phyloP scores from a whole-genome alignment of 2,329 filamentous ascomycete genomes.

The Stemphylium lycopersici region DNA sequence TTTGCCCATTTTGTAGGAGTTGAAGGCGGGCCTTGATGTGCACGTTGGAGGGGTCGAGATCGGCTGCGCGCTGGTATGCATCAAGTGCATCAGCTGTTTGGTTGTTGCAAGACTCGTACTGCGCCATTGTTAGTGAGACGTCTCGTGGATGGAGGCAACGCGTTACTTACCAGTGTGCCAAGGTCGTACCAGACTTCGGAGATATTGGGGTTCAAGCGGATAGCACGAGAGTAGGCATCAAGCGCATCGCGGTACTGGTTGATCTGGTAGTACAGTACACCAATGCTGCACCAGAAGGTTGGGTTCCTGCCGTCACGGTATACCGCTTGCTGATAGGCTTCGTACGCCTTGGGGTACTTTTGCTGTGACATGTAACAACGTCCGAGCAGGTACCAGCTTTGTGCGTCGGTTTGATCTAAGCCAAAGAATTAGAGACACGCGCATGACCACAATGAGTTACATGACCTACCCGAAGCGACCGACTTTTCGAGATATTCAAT shows the following conservation, averaged over 20 bases:
- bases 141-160: not conserved
- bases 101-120: conserved; percentile 99
- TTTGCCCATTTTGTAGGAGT: conserved; percentile 80
- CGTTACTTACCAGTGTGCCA: conserved; percentile 80
- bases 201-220: conserved; percentile 95
- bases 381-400: conserved; percentile 98
- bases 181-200: conserved; percentile 99
- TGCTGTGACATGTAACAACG: conserved; percentile 99
- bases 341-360: conserved; percentile 98
- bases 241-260: conserved; percentile 98
- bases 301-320: conserved; percentile 97
- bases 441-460: conserved; percentile 16
- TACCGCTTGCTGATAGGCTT: conserved; percentile 97
- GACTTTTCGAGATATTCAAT: conserved; percentile 98
- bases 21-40: conserved; percentile 96
- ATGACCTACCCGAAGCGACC: conserved; percentile 78
- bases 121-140: conserved; percentile 24
- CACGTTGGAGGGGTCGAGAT: conserved; percentile 89
- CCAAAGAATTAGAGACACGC: conserved; percentile 23
- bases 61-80: conserved; percentile 91
- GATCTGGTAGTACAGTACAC: conserved; percentile 98
- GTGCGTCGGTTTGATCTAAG: conserved; percentile 87
- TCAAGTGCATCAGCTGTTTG: conserved; percentile 96
- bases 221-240: conserved; percentile 95
- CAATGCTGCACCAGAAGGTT: conserved; percentile 99